A percentile compares a stretch with the other conserved stretches of the same genome.
Conservation (phyloP, 306 rosid species). For the Lathyrus tuberosus region DNA sequence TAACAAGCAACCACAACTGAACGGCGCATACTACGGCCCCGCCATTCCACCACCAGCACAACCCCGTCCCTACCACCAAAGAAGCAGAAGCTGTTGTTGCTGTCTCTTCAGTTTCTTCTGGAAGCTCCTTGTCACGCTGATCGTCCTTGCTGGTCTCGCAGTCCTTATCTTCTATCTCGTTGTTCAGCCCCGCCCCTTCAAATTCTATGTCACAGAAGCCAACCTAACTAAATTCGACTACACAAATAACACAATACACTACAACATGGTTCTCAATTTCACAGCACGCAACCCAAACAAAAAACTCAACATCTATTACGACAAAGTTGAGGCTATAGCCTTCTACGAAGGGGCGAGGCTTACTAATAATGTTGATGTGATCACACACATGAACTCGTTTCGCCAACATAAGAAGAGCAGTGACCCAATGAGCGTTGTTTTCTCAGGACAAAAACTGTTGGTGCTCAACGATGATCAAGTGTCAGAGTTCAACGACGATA, state of each 20-base stretch:
- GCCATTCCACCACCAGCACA: slow-evolving; percentile 40
- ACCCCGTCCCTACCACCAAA: background rate
- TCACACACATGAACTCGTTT: slow-evolving; percentile 44
- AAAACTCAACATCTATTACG: slow-evolving; percentile 50
- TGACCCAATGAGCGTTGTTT: slow-evolving; percentile 40
- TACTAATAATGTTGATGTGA: slow-evolving; percentile 7
- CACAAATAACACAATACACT: slow-evolving; percentile 44
- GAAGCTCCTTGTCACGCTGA: slow-evolving; percentile 49
- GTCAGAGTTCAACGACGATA: slow-evolving; percentile 44
- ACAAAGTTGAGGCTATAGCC: slow-evolving; percentile 43
- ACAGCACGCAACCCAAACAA: slow-evolving; percentile 60
- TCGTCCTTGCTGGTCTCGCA: slow-evolving; percentile 46
- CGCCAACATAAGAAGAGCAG: slow-evolving; percentile 52
- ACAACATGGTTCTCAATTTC: slow-evolving; percentile 46
- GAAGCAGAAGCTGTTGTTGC: slow-evolving; percentile 31
- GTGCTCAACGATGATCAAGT: slow-evolving; percentile 4
- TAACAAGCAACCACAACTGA: slow-evolving; percentile 30
- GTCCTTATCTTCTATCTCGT: slow-evolving; percentile 63
- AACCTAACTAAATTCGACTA: slow-evolving; percentile 58
- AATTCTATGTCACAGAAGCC: slow-evolving; percentile 57
- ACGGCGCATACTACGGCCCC: slow-evolving; percentile 43
- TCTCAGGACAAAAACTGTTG: slow-evolving; percentile 43
- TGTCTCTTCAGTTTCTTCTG: slow-evolving; percentile 61
- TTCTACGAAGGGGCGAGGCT: slow-evolving; percentile 42
- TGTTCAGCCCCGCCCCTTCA: slow-evolving; percentile 58